Evolutionary conservation across 441 rosid species (phyloP).

Genomic region (Euphorbia corollata): DNA sequence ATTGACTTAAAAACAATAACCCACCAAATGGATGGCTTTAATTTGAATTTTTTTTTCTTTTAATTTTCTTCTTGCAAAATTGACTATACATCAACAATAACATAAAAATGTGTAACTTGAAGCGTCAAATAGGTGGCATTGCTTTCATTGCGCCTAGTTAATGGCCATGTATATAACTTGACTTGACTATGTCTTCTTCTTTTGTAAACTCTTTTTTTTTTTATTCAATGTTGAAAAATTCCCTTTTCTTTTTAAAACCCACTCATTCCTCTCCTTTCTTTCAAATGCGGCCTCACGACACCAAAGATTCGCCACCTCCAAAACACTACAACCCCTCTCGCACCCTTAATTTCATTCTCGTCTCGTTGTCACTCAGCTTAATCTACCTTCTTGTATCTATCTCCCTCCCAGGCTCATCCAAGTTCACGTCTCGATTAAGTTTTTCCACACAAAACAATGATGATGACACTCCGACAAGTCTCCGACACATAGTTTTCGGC

Average conservation of each 20-base stretch:
- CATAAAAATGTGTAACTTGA: background rate
- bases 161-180: background rate
- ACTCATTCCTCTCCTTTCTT: background rate
- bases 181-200: background rate
- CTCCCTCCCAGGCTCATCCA: slow-evolving; percentile 33
- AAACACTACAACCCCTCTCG: slow-evolving; percentile 35
- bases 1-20: background rate
- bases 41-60: too few relatives aligned
- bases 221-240: background rate
- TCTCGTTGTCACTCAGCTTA: slow-evolving; percentile 35
- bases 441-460: slow-evolving; percentile 22
- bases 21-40: slow-evolving; percentile 7
- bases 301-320: slow-evolving; percentile 10
- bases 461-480: slow-evolving; percentile 25
- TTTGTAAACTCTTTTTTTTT: background rate
- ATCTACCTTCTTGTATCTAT: slow-evolving; percentile 40
- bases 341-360: slow-evolving; percentile 30
- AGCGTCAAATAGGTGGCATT: slow-evolving; percentile 12
- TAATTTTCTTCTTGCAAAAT: background rate
- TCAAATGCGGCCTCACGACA: slow-evolving; percentile 28
- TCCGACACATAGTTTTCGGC: slow-evolving; percentile 65
- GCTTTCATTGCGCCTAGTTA: slow-evolving; percentile 23
- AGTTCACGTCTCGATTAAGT: slow-evolving; percentile 9
- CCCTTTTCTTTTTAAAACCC: background rate
- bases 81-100: too few relatives aligned